A percentile compares a stretch with the other conserved stretches of the same genome.
phyloP scores from a whole-genome alignment of 2,329 filamentous ascomycete species.

The Nannizziopsis barbatae region DNA sequence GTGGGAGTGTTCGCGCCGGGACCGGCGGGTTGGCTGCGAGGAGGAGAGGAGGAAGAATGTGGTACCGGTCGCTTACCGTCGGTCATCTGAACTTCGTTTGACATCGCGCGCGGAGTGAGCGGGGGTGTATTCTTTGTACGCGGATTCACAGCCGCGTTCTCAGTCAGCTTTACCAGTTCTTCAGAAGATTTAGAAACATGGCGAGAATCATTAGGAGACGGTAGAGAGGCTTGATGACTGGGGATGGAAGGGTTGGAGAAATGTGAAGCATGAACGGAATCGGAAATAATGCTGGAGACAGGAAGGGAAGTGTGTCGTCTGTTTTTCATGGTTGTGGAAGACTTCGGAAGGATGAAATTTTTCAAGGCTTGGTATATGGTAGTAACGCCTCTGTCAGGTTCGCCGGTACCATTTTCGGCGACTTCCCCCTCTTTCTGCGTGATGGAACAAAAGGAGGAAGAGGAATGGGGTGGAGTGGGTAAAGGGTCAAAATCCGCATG shows the following conservation, averaged over 20 bases:
- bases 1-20: slow-evolving; percentile 11
- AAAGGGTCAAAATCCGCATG: slow-evolving; percentile 26
- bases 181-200: slow-evolving; percentile 34
- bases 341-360: slow-evolving; percentile 34
- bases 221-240: slow-evolving; percentile 42
- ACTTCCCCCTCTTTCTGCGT: slow-evolving; percentile 35
- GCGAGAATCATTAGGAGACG: slow-evolving; percentile 31
- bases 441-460: slow-evolving; percentile 33
- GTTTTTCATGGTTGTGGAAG: slow-evolving; percentile 23
- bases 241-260: slow-evolving; percentile 56
- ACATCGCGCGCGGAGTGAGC: slow-evolving; percentile 79
- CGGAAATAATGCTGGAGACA: slow-evolving; percentile 53
- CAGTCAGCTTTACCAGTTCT: slow-evolving; percentile 62
- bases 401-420: slow-evolving; percentile 29
- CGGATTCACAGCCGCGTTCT: slow-evolving; percentile 50
- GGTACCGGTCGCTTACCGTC: slow-evolving; percentile 20
- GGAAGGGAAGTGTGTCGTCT: slow-evolving; percentile 43
- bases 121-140: slow-evolving; percentile 79
- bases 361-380: slow-evolving; percentile 37
- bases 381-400: slow-evolving; percentile 29
- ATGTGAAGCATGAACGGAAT: slow-evolving; percentile 55
- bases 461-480: slow-evolving; percentile 36
- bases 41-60: slow-evolving; percentile 17
- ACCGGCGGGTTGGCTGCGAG: slow-evolving; percentile 20
- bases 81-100: slow-evolving; percentile 44